These are phyloP conservation scores for Ascochyta viciae-villosae DNA, from an alignment of 2,329 filamentous ascomycete genomes.

Conservation along the genomic window DNA sequence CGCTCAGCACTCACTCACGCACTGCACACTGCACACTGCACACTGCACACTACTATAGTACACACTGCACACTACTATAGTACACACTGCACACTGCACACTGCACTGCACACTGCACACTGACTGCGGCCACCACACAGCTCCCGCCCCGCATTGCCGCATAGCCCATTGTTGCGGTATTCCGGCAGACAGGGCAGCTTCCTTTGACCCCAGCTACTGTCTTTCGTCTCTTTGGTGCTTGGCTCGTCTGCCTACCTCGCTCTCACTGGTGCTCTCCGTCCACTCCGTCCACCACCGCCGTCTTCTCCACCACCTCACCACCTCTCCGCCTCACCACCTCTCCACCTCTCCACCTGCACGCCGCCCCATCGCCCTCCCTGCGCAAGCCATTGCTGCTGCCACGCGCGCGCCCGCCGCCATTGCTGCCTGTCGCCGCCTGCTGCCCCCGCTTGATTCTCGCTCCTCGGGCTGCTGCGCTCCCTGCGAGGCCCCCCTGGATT, in stretches of 20 bases:
- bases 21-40: too few relatives aligned
- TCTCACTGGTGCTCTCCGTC: slow-evolving; percentile 14
- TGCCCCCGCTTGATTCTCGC: slow-evolving; percentile 23
- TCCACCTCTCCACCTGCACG: background rate
- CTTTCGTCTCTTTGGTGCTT: slow-evolving; percentile 27
- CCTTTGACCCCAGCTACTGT: slow-evolving; percentile 34
- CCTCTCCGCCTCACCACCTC: slow-evolving; percentile 6
- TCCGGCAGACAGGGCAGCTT: slow-evolving; percentile 16
- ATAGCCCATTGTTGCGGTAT: slow-evolving; percentile 18
- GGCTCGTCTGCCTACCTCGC: slow-evolving; percentile 38
- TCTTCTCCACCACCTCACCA: slow-evolving; percentile 16
- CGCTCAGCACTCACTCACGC: too few relatives aligned
- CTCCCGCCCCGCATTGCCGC: slow-evolving; percentile 14
- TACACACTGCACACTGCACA: background rate
- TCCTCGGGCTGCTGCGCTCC: slow-evolving; percentile 37
- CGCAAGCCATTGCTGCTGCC: slow-evolving; percentile 31
- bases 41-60: too few relatives aligned
- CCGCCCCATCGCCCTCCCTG: slow-evolving; percentile 13
- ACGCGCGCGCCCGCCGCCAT: slow-evolving; percentile 22
- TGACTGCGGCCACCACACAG: background rate
- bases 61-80: too few relatives aligned
- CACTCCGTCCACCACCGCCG: slow-evolving; percentile 23
- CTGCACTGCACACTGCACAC: slow-evolving; percentile 2
- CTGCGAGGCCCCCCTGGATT: slow-evolving; percentile 47
- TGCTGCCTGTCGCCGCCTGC: slow-evolving; percentile 18